Percentiles rank a stretch among this genome's conserved stretches.
Evolutionary conservation across 2,329 filamentous ascomycete species (phyloP).

Genomic region (Raffaelea deltoideospora): DNA sequence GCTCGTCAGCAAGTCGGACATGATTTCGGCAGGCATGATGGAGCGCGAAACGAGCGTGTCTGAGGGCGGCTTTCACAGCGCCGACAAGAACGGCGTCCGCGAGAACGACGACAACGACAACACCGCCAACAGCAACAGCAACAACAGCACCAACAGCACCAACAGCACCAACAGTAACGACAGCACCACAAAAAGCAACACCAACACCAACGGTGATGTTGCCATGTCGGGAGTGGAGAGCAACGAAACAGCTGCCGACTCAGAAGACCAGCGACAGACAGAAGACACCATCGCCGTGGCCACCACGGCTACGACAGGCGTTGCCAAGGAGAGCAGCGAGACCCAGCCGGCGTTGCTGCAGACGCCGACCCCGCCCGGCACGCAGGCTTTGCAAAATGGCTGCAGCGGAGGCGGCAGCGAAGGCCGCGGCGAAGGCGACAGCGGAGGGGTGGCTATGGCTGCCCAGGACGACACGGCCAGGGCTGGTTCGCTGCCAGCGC

Average conservation of each 20-base stretch:
- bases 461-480: neutral
- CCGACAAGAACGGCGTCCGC: neutral
- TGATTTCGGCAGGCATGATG: neutral
- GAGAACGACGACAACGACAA: neutral
- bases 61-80: no score
- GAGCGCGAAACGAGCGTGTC: neutral
- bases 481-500: no score
- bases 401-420: no score
- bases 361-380: neutral
- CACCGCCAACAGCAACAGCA: slow-evolving; percentile 1
- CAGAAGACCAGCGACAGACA: slow-evolving; percentile 2
- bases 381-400: neutral
- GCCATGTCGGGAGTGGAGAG: slow-evolving; percentile 5
- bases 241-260: slow-evolving; percentile 5
- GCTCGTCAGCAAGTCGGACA: neutral
- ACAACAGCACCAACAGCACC: neutral
- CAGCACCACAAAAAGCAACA: no score
- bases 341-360: no score
- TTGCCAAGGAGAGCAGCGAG: no score
- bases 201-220: slow-evolving; percentile 3
- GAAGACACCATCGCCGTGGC: slow-evolving; percentile 13
- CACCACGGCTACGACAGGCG: no score
- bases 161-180: slow-evolving; percentile 1
- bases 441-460: no score
- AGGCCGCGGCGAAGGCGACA: no score